Conservation (phyloP, 2,329 filamentous ascomycete genomes). For the Phyllosticta citriasiana region DNA sequence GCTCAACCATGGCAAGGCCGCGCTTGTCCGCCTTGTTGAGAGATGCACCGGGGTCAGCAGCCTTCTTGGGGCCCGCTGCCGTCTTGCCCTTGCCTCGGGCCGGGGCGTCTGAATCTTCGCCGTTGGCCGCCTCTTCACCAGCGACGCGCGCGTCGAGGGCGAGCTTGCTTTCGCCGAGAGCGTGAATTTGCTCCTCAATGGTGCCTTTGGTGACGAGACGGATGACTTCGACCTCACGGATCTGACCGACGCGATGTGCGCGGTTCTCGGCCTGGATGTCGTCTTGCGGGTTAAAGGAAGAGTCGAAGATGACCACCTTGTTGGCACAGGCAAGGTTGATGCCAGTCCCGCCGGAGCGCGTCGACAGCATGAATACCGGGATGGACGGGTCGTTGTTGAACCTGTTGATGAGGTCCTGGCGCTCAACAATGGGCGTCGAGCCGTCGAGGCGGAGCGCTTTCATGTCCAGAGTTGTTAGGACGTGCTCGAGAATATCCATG, state of each 20-base stretch:
- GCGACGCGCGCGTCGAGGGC: constrained; percentile 70
- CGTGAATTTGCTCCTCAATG: constrained; percentile 88
- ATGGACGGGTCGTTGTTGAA: constrained; percentile 70
- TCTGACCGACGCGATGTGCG: constrained; percentile 90
- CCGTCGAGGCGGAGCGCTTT: constrained; percentile 81
- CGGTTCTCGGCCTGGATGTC: constrained; percentile 98
- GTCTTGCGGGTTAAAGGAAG: constrained; percentile 94
- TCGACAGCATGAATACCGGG: constrained; percentile 85
- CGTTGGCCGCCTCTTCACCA: constrained; percentile 40
- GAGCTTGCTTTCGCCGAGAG: constrained; percentile 84
- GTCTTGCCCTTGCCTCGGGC: not conserved
- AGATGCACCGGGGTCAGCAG: not conserved
- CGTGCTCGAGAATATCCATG: constrained; percentile 79
- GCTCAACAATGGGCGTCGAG: constrained; percentile 66
- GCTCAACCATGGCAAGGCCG: constrained; percentile 18
- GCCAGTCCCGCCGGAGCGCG: constrained; percentile 88
- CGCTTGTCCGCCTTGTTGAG: constrained; percentile 34
- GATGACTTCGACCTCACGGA: constrained; percentile 79
- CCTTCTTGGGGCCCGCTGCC: not conserved
- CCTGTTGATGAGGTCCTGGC: constrained; percentile 79
- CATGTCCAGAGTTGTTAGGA: constrained; percentile 63
- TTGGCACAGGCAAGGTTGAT: constrained; percentile 94
- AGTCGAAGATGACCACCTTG: constrained; percentile 96
- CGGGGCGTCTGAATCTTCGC: not conserved
- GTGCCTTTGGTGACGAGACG: constrained; percentile 70